Evolutionary conservation across 441 rosid species (phyloP), one percentile per base, ranked within the genome.

Genomic region (Manihot esculenta): DNA sequence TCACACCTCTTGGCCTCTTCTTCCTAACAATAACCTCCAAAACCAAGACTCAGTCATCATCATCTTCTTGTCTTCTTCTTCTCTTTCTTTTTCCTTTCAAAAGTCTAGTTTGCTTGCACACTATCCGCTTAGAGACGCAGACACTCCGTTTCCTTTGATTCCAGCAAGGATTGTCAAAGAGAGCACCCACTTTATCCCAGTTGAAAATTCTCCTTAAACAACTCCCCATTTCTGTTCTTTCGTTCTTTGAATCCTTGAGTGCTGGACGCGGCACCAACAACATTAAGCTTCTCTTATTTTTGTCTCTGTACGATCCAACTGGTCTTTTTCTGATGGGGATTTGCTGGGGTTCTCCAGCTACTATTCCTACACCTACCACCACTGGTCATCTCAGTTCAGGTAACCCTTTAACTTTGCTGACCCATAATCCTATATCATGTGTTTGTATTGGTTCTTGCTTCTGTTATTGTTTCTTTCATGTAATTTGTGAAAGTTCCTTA

Each of bases 291-390:
- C 13, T 69, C 54, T 60, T 54, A 35, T 3, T 62, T 41, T 42
- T 21, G n/a, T 21, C 30, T 50, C 58, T 33, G 14, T 59, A 49
- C 48, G 49, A 66, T 66, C 44, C 62, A 35, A 26, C 13, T 10
- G 51, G 73, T 26, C 62, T 68, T 47, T 66, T 33, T 59, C 26
- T 62, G 62, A 89, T 93, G 97, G 92, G 98, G 62, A 82, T 59
- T 79, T 88, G 93, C 61, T 93, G 95, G 85, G 69, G 83, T 65
- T 85, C 88, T 78, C 47, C 73, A 49, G 78, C 85, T 80, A 67
- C 74, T 69, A 77, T 79, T 83, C 77, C 82, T 66, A 71, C 87
- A 59, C 84, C 91, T 45, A 54, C 68, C 66, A 71, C 88, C 50
- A 84, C 87, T 55, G 84, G 75, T 76, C 76, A 72, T 70, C 76